Evolutionary conservation across 192 early-diverging fungal species (phyloP).

Genomic region (Radiomyces spectabilis): DNA sequence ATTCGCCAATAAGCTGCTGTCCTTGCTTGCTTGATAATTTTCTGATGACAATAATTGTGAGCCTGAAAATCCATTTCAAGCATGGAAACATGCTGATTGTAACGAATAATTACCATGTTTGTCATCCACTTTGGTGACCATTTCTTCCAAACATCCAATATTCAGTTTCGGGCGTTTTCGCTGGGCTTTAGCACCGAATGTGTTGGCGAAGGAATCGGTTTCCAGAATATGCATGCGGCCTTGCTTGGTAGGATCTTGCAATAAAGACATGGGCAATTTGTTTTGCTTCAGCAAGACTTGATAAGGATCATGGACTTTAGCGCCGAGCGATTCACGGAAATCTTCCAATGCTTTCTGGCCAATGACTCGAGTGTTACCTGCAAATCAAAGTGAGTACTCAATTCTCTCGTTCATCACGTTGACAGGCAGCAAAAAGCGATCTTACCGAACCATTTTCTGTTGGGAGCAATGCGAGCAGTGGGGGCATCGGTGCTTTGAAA

Average conservation of each 20-base stretch:
- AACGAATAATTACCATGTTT: slow-evolving; percentile 40
- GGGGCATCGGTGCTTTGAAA: slow-evolving; percentile 79
- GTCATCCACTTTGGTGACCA: slow-evolving; percentile 63
- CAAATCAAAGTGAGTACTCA: not conserved
- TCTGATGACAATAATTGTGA: slow-evolving; percentile 20
- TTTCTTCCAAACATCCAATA: slow-evolving; percentile 68
- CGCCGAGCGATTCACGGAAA: slow-evolving; percentile 86
- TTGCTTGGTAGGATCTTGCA: slow-evolving; percentile 68
- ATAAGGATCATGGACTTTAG: slow-evolving; percentile 90
- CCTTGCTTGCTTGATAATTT: slow-evolving; percentile 43
- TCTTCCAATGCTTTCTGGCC: slow-evolving; percentile 88
- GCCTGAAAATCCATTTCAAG: not conserved
- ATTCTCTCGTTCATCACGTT: not conserved
- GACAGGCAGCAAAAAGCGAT: not conserved
- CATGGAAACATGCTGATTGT: slow-evolving; percentile 3
- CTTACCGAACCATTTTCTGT: slow-evolving; percentile 94
- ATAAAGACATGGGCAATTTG: slow-evolving; percentile 93
- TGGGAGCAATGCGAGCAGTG: slow-evolving; percentile 81
- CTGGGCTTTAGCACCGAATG: slow-evolving; percentile 93
- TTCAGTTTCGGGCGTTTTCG: slow-evolving; percentile 89
- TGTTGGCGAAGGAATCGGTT: slow-evolving; percentile 84
- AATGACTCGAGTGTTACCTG: slow-evolving; percentile 93
- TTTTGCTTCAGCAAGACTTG: slow-evolving; percentile 87
- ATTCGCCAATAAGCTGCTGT: slow-evolving; percentile 71
- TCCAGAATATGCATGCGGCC: slow-evolving; percentile 89